Percentiles rank a stretch among this genome's conserved stretches.
Evolutionary conservation across 257 asterid species (phyloP).

Genomic region (Asclepias syriaca): DNA sequence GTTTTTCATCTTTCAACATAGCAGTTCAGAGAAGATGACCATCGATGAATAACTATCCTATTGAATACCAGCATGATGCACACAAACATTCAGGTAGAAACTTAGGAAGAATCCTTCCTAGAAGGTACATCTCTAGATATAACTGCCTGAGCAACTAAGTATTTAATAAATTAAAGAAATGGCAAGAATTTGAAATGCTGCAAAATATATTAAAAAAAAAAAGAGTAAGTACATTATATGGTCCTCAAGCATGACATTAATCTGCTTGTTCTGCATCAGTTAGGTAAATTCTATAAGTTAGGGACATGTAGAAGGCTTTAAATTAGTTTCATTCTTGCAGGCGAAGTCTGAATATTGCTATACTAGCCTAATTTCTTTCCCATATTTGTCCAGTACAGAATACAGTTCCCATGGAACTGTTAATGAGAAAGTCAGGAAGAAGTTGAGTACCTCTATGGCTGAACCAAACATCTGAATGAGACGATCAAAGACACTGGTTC

Average conservation of each 20-base stretch:
- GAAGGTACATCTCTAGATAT: neutral
- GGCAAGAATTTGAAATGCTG: neutral
- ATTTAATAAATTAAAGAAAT: neutral
- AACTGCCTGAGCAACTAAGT: neutral
- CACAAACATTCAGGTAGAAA: neutral
- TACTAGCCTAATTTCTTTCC: neutral
- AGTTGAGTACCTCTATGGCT: conserved; percentile 73
- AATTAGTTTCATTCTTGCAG: neutral
- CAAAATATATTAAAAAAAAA: neutral
- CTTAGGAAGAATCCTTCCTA: neutral
- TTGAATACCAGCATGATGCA: neutral
- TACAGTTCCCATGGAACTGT: neutral
- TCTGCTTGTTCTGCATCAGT: neutral
- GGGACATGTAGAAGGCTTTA: neutral
- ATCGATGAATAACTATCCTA: neutral
- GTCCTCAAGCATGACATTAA: neutral
- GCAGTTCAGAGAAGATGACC: neutral
- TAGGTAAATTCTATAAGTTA: neutral
- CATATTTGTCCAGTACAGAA: neutral
- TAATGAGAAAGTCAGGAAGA: conserved; percentile 6
- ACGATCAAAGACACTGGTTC: conserved; percentile 97
- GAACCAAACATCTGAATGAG: conserved; percentile 97
- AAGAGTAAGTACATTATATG: neutral
- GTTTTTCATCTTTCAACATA: neutral
- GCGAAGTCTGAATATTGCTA: neutral